Evolutionary conservation across 1,284 basidiomycete genomes (phyloP).

Genomic region (Kwoniella shivajii): DNA sequence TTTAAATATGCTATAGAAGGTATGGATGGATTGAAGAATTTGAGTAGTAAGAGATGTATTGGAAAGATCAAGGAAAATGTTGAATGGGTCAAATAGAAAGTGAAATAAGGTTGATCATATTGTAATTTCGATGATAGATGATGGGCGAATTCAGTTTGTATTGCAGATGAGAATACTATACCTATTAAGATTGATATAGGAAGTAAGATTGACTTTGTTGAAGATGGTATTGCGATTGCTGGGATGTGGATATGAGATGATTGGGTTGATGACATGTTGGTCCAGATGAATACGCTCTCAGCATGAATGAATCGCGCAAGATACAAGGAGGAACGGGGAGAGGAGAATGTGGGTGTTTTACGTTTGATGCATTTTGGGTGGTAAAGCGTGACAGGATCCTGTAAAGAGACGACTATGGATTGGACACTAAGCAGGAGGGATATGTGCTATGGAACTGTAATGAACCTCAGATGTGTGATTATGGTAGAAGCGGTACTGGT

Average conservation of each 20-base stretch:
- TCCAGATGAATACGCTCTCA: no score
- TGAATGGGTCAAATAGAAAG: conserved; percentile 54
- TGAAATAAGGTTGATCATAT: conserved; percentile 52
- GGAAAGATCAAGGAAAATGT: conserved; percentile 50
- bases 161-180: conserved; percentile 47
- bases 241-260: background rate
- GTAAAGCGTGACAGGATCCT: no score
- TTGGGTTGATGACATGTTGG: background rate
- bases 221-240: background rate
- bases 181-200: conserved; percentile 43
- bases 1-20: conserved; percentile 21
- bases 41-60: conserved; percentile 37
- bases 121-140: conserved; percentile 28
- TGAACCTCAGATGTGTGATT: no score
- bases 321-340: background rate
- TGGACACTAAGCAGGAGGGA: no score
- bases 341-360: no score
- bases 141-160: conserved; percentile 52
- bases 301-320: no score
- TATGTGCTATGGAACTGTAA: no score
- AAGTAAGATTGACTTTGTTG: conserved; percentile 17
- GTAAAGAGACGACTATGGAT: no score
- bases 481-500: no score
- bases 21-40: conserved; percentile 10
- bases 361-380: no score